Percentiles rank a stretch among this genome's conserved stretches.
These are phyloP conservation scores for Phialemoniopsis sp. DNA, from an alignment of 2,329 filamentous ascomycete genomes.

Conservation along the genomic window DNA sequence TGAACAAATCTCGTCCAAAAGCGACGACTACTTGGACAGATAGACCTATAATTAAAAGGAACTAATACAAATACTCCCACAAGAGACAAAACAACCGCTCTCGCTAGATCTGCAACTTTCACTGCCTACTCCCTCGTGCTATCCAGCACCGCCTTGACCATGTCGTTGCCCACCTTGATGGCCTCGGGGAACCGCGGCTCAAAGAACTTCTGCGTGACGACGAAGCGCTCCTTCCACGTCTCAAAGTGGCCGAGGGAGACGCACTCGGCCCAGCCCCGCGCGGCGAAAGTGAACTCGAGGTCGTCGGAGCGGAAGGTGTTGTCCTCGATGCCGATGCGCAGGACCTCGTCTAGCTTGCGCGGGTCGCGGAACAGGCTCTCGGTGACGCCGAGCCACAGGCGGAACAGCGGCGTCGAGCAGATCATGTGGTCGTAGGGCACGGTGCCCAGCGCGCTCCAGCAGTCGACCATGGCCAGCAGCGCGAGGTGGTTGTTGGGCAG, in stretches of 20 bases:
- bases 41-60: too few relatives aligned
- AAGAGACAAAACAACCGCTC: too few relatives aligned
- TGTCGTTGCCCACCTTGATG: constrained; percentile 83
- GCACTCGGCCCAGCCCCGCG: constrained; percentile 91
- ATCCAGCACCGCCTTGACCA: constrained; percentile 93
- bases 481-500: constrained; percentile 90
- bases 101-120: too few relatives aligned
- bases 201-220: constrained; percentile 88
- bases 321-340: constrained; percentile 84
- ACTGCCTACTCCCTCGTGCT: constrained; percentile 49
- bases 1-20: too few relatives aligned
- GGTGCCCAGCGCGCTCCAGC: constrained; percentile 91
- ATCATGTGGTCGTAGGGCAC: constrained; percentile 99
- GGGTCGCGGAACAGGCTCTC: constrained; percentile 90
- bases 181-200: constrained; percentile 85
- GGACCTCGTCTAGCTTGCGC: constrained; percentile 74
- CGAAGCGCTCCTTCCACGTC: constrained; percentile 86
- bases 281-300: constrained; percentile 95
- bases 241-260: constrained; percentile 90
- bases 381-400: constrained; percentile 93
- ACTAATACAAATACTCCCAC: too few relatives aligned
- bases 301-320: constrained; percentile 93
- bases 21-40: too few relatives aligned
- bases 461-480: constrained; percentile 95
- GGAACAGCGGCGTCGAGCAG: constrained; percentile 95